Percentiles rank a stretch among this genome's conserved stretches.
These are phyloP conservation scores for Sapria himalayana DNA, from an alignment of 345 rosid genomes.

Conservation along the genomic window DNA sequence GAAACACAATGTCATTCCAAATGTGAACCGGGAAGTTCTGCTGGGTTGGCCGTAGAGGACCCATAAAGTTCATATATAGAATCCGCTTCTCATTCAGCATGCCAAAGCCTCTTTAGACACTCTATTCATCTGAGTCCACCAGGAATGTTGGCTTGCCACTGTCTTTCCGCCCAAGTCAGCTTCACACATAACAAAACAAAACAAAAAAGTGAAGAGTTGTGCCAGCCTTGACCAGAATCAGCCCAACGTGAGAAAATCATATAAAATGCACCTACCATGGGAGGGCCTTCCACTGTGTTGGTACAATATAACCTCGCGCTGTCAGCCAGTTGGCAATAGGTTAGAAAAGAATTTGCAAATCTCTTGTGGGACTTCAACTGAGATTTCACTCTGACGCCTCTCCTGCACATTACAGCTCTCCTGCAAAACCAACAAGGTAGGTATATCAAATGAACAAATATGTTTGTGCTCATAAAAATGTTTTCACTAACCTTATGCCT, in stretches of 20 bases:
- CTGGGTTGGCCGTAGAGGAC: conserved; percentile 53
- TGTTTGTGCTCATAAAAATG: background rate
- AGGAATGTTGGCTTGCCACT: conserved; percentile 60
- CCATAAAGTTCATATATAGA: conserved; percentile 57
- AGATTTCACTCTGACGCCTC: conserved; percentile 80
- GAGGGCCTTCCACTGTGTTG: conserved; percentile 60
- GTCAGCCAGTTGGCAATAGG: conserved; percentile 69
- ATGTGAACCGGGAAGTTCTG: conserved; percentile 48
- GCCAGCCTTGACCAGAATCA: background rate
- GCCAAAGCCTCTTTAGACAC: conserved; percentile 39
- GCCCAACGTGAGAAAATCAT: background rate
- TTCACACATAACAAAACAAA: background rate
- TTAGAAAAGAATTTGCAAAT: conserved; percentile 60
- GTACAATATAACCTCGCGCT: conserved; percentile 71
- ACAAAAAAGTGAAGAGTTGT: background rate
- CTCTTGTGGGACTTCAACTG: conserved; percentile 82
- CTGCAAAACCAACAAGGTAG: conserved; percentile 24
- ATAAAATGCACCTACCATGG: conserved; percentile 25
- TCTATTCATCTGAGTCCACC: conserved; percentile 78
- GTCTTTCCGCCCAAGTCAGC: conserved; percentile 71
- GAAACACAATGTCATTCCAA: conserved; percentile 94
- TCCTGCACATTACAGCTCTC: conserved; percentile 73
- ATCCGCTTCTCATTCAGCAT: conserved; percentile 59
- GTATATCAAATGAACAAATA: no score
- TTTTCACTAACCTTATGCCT: conserved; percentile 77